Percentiles rank a stretch among this genome's conserved stretches.
Evolutionary conservation across 345 rosid species (phyloP).

Genomic region (Moricandia arvensis): DNA sequence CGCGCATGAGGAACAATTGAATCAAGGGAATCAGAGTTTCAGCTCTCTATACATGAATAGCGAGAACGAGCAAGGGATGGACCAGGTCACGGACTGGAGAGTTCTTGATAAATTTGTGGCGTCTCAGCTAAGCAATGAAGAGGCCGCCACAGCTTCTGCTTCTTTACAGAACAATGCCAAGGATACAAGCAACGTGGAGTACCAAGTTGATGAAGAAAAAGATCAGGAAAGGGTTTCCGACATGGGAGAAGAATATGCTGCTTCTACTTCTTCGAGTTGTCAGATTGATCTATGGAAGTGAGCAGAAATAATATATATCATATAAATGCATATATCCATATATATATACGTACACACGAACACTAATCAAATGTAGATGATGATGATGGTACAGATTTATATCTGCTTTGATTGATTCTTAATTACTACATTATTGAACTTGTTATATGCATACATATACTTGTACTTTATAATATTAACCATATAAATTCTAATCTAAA

Average conservation of each 20-base stretch:
- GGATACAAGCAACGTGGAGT: constrained; percentile 31
- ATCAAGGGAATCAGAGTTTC: constrained; percentile 50
- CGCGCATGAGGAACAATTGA: constrained; percentile 56
- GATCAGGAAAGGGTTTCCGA: constrained; percentile 53
- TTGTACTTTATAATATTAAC: constrained; percentile 36
- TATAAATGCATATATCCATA: constrained; percentile 29
- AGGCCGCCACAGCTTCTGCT: constrained; percentile 41
- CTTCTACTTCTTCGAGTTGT: constrained; percentile 68
- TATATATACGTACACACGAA: constrained; percentile 26
- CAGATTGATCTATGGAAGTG: constrained; percentile 91
- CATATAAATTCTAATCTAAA: constrained; percentile 32
- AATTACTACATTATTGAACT: constrained; percentile 39
- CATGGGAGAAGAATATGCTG: constrained; percentile 54
- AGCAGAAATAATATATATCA: constrained; percentile 36
- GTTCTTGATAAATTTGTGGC: constrained; percentile 95
- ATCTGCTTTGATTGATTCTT: constrained; percentile 39
- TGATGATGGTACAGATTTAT: constrained; percentile 47
- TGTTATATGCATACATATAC: constrained; percentile 33
- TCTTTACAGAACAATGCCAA: constrained; percentile 32
- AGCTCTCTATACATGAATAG: constrained; percentile 46
- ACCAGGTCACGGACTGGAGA: constrained; percentile 92
- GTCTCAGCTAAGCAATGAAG: constrained; percentile 88
- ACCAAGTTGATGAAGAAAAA: constrained; percentile 43
- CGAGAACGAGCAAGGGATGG: constrained; percentile 56
- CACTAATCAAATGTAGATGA: constrained; percentile 34